phyloP scores from a whole-genome alignment of 2,329 filamentous ascomycete genomes.

The Tolypocladium ophioglossoides region DNA sequence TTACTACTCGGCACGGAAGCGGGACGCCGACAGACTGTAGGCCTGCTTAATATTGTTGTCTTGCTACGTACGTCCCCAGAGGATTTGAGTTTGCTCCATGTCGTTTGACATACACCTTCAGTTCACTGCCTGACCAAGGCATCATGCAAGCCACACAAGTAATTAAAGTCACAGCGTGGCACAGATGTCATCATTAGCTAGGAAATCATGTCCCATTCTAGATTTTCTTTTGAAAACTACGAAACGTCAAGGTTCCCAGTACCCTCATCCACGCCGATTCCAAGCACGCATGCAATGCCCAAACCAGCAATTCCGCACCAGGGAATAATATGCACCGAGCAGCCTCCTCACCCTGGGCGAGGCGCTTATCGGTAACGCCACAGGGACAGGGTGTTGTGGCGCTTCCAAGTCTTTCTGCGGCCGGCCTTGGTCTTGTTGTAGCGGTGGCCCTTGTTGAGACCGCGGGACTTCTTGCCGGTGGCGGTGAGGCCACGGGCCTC shows the following conservation, averaged over 20 bases:
- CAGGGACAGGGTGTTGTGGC: conserved; percentile 97
- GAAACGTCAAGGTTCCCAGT: conserved; percentile 2
- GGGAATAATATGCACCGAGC: not conserved
- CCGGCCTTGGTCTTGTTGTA: conserved; percentile 98
- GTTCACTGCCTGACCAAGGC: not conserved
- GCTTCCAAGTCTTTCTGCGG: conserved; percentile 99
- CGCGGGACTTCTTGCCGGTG: conserved; percentile 98
- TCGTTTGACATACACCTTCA: not conserved
- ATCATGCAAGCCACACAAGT: not conserved
- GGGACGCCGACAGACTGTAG: too few species aligned
- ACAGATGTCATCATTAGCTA: conserved; percentile 2
- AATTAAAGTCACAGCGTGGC: not conserved
- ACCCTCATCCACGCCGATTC: conserved; percentile 2
- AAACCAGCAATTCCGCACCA: conserved; percentile 3
- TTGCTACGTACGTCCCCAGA: not conserved
- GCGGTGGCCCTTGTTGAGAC: conserved; percentile 97
- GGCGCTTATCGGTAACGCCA: conserved; percentile 84
- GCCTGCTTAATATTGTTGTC: too few species aligned
- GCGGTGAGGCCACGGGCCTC: conserved; percentile 94
- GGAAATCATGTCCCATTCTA: conserved; percentile 20
- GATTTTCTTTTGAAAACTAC: conserved; percentile 12
- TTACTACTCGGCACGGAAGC: not conserved
- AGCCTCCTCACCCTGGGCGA: conserved; percentile 3
- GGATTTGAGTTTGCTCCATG: too few species aligned
- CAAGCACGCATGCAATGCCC: conserved; percentile 6